Conservation (phyloP, 495 filamentous ascomycete genomes). For the Barbatosphaeria neglecta region DNA sequence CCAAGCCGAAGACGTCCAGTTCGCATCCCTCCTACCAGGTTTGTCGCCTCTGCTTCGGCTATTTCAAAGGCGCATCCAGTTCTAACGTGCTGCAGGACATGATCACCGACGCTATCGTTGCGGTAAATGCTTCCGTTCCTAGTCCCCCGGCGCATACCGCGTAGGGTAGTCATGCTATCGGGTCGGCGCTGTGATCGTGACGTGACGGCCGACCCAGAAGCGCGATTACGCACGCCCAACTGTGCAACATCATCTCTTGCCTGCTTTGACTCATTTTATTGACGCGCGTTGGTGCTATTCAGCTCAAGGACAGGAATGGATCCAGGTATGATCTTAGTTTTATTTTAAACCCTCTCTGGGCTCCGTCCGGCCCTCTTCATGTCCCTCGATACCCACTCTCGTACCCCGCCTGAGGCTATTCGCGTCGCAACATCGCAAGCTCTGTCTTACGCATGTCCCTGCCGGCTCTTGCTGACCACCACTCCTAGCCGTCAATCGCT, state of each 20-base stretch:
- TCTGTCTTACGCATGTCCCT: background rate
- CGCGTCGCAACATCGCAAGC: slow-evolving; percentile 2
- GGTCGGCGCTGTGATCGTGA: slow-evolving; percentile 11
- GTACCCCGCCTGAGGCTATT: slow-evolving; percentile 1
- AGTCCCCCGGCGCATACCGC: slow-evolving; percentile 25
- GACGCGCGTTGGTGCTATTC: slow-evolving; percentile 25
- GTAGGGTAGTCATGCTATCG: slow-evolving; percentile 7
- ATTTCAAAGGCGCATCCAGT: slow-evolving; percentile 10
- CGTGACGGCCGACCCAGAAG: too few species aligned
- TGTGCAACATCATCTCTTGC: too few species aligned
- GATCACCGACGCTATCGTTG: slow-evolving; percentile 56
- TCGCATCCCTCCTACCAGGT: slow-evolving; percentile 46
- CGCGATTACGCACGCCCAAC: too few species aligned
- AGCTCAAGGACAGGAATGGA: slow-evolving; percentile 58
- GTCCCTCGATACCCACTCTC: slow-evolving; percentile 1
- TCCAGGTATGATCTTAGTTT: slow-evolving; percentile 51
- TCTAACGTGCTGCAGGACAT: slow-evolving; percentile 45
- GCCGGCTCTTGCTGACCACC: slow-evolving; percentile 21
- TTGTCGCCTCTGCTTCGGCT: slow-evolving; percentile 19
- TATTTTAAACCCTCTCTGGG: slow-evolving; percentile 1
- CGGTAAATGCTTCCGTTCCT: slow-evolving; percentile 40
- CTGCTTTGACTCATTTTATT: too few species aligned
- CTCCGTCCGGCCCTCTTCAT: slow-evolving; percentile 1
- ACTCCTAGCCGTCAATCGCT: slow-evolving; percentile 72
- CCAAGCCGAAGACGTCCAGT: slow-evolving; percentile 44